Evolutionary conservation across 2,329 filamentous ascomycete genomes (phyloP).

Genomic region (Aspergillus latus): DNA sequence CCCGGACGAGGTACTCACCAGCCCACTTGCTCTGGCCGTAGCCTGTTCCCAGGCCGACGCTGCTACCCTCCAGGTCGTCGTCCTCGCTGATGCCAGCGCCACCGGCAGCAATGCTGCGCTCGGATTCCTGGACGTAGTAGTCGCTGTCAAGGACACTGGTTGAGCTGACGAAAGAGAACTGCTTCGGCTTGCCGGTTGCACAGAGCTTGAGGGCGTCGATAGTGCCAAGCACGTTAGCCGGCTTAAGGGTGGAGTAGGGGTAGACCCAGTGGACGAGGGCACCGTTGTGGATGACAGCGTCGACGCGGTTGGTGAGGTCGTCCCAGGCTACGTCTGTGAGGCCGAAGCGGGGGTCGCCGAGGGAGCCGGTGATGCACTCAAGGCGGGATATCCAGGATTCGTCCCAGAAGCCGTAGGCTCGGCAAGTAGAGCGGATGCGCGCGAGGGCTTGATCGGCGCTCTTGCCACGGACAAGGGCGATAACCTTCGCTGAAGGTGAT

Average conservation of each 20-base stretch:
- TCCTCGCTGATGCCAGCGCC: conserved; percentile 67
- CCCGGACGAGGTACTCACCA: conserved; percentile 68
- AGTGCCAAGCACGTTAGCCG: conserved; percentile 78
- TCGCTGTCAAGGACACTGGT: conserved; percentile 80
- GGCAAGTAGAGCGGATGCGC: conserved; percentile 66
- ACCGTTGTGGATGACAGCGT: conserved; percentile 79
- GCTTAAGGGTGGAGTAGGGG: conserved; percentile 69
- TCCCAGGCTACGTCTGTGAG: conserved; percentile 67
- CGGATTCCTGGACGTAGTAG: conserved; percentile 73
- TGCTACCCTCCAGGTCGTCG: conserved; percentile 76
- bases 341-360: conserved; percentile 71
- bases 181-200: conserved; percentile 73
- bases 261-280: conserved; percentile 77
- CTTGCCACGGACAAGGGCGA: conserved; percentile 74
- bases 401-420: conserved; percentile 78
- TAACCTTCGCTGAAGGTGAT: conserved; percentile 59
- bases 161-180: conserved; percentile 77
- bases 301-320: conserved; percentile 62
- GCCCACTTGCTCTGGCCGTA: conserved; percentile 94
- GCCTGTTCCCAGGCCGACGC: conserved; percentile 74
- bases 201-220: conserved; percentile 75
- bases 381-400: conserved; percentile 63
- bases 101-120: conserved; percentile 60
- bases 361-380: conserved; percentile 68
- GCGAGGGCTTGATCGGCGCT: conserved; percentile 60